phyloP scores from a whole-genome alignment of 2,329 filamentous ascomycete genomes.

The Colletotrichum agaves region DNA sequence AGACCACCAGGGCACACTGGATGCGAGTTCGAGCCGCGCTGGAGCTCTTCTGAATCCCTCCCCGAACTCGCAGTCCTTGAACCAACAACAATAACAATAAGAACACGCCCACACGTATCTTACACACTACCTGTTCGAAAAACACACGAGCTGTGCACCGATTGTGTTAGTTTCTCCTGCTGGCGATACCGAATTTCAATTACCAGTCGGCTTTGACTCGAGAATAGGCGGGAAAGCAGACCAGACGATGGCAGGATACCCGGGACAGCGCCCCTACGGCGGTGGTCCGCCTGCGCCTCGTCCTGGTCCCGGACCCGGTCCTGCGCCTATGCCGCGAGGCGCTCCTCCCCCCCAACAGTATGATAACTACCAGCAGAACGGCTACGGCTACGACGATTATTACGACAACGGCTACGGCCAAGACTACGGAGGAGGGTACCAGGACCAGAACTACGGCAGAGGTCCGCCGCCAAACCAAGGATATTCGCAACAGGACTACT shows the following conservation, averaged over 20 bases:
- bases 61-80: conserved; percentile 15
- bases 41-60: conserved; percentile 22
- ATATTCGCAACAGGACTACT: conserved; percentile 57
- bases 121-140: neutral
- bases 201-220: conserved; percentile 3
- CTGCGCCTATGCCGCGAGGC: conserved; percentile 44
- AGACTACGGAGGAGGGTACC: conserved; percentile 54
- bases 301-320: conserved; percentile 44
- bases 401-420: conserved; percentile 53
- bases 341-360: conserved; percentile 51
- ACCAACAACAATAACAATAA: neutral
- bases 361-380: conserved; percentile 56
- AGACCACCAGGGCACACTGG: neutral
- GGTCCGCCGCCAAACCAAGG: conserved; percentile 49
- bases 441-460: conserved; percentile 58
- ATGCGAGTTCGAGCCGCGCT: conserved; percentile 25
- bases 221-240: conserved; percentile 5
- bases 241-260: conserved; percentile 46
- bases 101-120: neutral
- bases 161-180: neutral
- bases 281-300: conserved; percentile 56
- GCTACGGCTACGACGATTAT: conserved; percentile 57
- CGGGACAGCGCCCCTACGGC: conserved; percentile 59
- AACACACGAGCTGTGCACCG: neutral
- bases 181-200: neutral